Percentiles rank a stretch among this genome's conserved stretches.
phyloP scores from a whole-genome alignment of 2,329 filamentous ascomycete species.

The Thielaviopsis ethacetica region DNA sequence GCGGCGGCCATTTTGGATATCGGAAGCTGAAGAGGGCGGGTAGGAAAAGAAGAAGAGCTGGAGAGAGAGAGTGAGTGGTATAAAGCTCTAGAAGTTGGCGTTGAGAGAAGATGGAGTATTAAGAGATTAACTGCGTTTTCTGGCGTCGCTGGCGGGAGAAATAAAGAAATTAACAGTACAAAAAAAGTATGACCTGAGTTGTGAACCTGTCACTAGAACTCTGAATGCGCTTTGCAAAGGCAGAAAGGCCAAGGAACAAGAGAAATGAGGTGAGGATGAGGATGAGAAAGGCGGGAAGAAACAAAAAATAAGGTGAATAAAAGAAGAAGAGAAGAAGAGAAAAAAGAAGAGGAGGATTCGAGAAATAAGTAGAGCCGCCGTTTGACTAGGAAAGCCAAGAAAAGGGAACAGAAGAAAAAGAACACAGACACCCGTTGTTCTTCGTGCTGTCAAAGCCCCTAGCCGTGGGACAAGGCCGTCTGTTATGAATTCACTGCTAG shows the following conservation, averaged over 20 bases:
- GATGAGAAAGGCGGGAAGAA: not conserved
- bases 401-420: constrained; percentile 10
- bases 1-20: constrained; percentile 10
- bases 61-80: not conserved
- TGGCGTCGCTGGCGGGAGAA: not conserved
- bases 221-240: not conserved
- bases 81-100: not conserved
- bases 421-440: not conserved
- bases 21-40: not conserved
- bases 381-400: not conserved
- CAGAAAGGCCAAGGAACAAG: not conserved
- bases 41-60: not conserved
- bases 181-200: not conserved
- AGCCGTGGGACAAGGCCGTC: too few species aligned
- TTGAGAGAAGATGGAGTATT: constrained; percentile 8
- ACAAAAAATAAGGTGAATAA: constrained; percentile 6
- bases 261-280: not conserved
- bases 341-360: constrained; percentile 12
- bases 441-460: not conserved
- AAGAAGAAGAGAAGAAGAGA: constrained; percentile 9
- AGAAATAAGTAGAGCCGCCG: constrained; percentile 3
- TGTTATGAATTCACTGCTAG: too few species aligned
- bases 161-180: not conserved
- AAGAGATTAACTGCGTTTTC: not conserved
- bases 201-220: constrained; percentile 7